Evolutionary conservation across 148 eudicot genomes (phyloP).

Genomic region (Persicaria maculosa): DNA sequence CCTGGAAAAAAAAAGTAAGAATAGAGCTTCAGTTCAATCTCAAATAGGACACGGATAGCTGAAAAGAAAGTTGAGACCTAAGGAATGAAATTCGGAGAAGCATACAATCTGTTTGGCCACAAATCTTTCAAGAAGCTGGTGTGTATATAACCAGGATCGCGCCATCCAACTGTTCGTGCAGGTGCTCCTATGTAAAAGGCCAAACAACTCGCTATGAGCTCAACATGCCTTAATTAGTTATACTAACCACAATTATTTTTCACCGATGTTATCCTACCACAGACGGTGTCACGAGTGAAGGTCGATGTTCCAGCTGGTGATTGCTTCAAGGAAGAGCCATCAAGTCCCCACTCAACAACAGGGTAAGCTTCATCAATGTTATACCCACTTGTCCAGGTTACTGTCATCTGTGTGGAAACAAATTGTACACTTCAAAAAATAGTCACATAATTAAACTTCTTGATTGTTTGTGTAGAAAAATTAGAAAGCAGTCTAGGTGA

Average conservation of each 20-base stretch:
- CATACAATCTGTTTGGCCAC: conserved; percentile 74
- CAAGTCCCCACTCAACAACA: conserved; percentile 66
- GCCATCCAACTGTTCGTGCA: conserved; percentile 97
- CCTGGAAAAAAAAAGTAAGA: conserved; percentile 27
- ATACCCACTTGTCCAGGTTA: conserved; percentile 96
- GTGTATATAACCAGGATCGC: conserved; percentile 89
- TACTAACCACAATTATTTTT: background rate
- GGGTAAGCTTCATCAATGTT: conserved; percentile 69
- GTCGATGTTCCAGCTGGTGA: conserved; percentile 84
- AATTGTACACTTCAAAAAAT: background rate
- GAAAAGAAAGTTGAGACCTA: background rate
- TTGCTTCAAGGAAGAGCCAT: conserved; percentile 21
- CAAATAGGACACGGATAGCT: background rate
- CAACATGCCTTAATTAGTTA: background rate
- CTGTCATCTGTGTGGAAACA: conserved; percentile 59
- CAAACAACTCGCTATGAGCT: background rate
- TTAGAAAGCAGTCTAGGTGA: background rate
- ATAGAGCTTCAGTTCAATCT: background rate
- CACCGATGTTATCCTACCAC: conserved; percentile 42
- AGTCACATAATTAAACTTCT: background rate
- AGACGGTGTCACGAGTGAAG: conserved; percentile 53
- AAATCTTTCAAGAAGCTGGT: conserved; percentile 83
- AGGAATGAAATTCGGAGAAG: conserved; percentile 9
- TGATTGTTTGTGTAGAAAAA: background rate
- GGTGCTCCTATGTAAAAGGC: conserved; percentile 55